Percentiles rank a stretch among this genome's conserved stretches.
Evolutionary conservation across 176 grass and related monocot genomes (phyloP).

Genomic region (Carex parvula): DNA sequence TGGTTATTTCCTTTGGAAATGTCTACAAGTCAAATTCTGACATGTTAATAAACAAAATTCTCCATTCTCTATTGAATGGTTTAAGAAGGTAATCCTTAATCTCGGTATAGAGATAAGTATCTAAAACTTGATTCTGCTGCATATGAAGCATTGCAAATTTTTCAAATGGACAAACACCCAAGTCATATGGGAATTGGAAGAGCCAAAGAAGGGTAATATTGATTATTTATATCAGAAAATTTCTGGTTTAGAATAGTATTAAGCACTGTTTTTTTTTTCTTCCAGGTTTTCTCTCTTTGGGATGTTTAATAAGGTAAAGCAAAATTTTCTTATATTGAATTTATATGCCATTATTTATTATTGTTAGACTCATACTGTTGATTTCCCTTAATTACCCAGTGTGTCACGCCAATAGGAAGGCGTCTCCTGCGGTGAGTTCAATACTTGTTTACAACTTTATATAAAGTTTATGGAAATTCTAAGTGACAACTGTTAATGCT

Average conservation of each 20-base stretch:
- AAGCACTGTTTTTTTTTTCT: constrained; percentile 15
- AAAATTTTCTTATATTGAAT: constrained; percentile 20
- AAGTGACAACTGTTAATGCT: constrained; percentile 5
- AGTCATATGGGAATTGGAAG: constrained; percentile 98
- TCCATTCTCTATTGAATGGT: background rate
- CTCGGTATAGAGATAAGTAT: constrained; percentile 68
- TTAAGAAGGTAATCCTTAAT: constrained; percentile 12
- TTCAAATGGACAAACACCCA: constrained; percentile 95
- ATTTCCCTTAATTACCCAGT: constrained; percentile 40
- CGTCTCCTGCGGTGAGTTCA: constrained; percentile 59
- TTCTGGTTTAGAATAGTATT: constrained; percentile 24
- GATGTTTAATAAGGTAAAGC: constrained; percentile 84
- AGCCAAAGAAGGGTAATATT: constrained; percentile 86
- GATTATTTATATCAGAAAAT: constrained; percentile 12
- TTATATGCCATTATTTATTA: constrained; percentile 31
- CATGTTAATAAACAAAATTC: background rate
- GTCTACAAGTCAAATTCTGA: background rate
- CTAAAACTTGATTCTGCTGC: constrained; percentile 92
- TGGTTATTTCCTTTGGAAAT: constrained; percentile 1
- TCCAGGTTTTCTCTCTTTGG: constrained; percentile 97
- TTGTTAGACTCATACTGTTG: background rate
- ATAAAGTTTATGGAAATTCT: constrained; percentile 26
- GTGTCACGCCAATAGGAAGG: constrained; percentile 91
- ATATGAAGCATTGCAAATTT: constrained; percentile 91
- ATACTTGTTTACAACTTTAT: constrained; percentile 4